Evolutionary conservation across 2,329 filamentous ascomycete genomes (phyloP).

Genomic region (Clathrospora elynae): DNA sequence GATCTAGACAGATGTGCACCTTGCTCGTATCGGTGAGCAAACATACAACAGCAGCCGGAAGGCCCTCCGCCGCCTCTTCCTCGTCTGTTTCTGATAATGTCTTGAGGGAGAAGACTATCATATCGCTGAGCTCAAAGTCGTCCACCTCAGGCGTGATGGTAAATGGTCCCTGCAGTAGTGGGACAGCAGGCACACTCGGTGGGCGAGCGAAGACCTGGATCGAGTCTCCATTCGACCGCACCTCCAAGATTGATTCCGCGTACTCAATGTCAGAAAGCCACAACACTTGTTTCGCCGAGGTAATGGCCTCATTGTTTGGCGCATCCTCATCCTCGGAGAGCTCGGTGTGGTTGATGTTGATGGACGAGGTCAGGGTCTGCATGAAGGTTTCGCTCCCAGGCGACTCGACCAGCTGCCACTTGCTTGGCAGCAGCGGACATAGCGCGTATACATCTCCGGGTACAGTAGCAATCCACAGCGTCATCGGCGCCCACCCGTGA

Average conservation of each 20-base stretch:
- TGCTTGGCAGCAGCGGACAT: constrained; percentile 84
- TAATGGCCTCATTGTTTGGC: constrained; percentile 50
- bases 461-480: constrained; percentile 93
- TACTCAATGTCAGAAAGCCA: constrained; percentile 59
- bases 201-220: constrained; percentile 64
- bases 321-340: constrained; percentile 42
- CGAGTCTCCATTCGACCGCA: constrained; percentile 48
- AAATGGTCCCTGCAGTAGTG: constrained; percentile 67
- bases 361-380: constrained; percentile 79
- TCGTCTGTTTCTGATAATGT: constrained; percentile 58
- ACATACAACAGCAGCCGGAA: constrained; percentile 64
- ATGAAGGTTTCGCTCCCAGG: constrained; percentile 67
- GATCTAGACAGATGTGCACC: constrained; percentile 64
- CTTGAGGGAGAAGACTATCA: constrained; percentile 60
- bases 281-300: constrained; percentile 60
- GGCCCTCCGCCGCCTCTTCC: constrained; percentile 54
- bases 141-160: constrained; percentile 57
- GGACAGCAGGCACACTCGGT: constrained; percentile 58
- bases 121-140: constrained; percentile 64
- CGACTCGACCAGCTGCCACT: constrained; percentile 68
- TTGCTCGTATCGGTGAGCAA: constrained; percentile 61
- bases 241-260: constrained; percentile 56
- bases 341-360: constrained; percentile 67
- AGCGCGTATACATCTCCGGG: constrained; percentile 92
- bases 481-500: constrained; percentile 88